These are phyloP conservation scores for Pyricularia pennisetigena DNA, from an alignment of 2,329 filamentous ascomycete species.

Conservation along the genomic window DNA sequence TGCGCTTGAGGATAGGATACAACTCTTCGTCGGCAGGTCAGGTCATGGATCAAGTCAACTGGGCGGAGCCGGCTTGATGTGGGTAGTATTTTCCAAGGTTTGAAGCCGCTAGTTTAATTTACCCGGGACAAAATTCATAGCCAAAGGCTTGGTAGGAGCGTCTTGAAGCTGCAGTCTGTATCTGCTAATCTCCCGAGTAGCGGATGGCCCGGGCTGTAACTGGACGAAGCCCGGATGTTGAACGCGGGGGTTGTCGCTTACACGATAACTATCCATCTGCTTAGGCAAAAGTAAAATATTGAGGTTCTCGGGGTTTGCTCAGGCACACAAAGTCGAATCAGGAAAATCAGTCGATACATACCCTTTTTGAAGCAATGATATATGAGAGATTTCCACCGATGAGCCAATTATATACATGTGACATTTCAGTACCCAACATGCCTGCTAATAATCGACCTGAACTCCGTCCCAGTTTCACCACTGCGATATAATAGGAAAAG, in stretches of 20 bases:
- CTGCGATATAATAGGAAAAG: background rate
- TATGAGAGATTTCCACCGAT: background rate
- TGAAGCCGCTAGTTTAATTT: background rate
- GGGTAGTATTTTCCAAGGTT: slow-evolving; percentile 16
- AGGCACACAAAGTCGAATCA: background rate
- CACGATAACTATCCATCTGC: background rate
- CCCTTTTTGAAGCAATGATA: background rate
- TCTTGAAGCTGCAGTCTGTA: background rate
- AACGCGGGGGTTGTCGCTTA: background rate
- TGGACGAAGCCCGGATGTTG: background rate
- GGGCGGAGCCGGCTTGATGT: slow-evolving; percentile 62
- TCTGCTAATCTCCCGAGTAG: background rate
- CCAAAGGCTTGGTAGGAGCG: background rate
- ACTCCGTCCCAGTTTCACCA: background rate
- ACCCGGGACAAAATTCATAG: background rate
- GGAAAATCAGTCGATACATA: background rate
- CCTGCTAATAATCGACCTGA: background rate
- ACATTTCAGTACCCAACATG: background rate
- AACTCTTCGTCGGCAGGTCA: slow-evolving; percentile 58
- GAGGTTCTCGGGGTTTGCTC: background rate
- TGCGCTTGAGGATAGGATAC: slow-evolving; percentile 80
- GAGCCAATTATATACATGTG: background rate
- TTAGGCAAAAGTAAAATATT: background rate
- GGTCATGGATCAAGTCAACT: slow-evolving; percentile 89
- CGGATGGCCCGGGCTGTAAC: background rate